Evolutionary conservation across 148 eudicot genomes (phyloP), one percentile per base, ranked within the genome.

Genomic region (Chenopodium formosanum): DNA sequence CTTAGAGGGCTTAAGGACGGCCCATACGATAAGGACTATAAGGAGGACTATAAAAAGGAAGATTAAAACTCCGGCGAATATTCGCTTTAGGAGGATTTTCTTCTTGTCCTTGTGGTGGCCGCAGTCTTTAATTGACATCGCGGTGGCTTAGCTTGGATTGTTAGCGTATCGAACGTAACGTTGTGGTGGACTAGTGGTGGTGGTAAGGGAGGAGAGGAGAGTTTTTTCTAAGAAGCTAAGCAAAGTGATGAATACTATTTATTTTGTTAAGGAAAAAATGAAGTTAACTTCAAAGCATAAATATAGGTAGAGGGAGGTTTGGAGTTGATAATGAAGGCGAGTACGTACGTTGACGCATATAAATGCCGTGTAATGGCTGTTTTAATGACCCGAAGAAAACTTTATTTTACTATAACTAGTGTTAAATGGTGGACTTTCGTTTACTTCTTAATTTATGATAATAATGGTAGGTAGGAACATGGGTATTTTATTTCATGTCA

Each of bases 1-100:
- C 46, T 90, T 91, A 1, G 79, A 78, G 70, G 96, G 98, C 63
- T 85, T 90, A 19, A 92, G 86, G 40, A 91, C 82, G 67, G 88
- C 88, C 94, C 94, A 92, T 16, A 81, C 25, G 46, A 94, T 78
- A 75, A 94, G 90, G 81, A 90, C 20, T 4, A 84, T 1, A 32
- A 94, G 70, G 79, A 88, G 84, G 64, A 86, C 2, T 25, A 90
- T 20, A 80, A 87, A 73, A 47, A 75, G 8, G 78, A 83, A 29
- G 85, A 81, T 68, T 27, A 87, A 88, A 0, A 87, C 25, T 60
- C 84, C 86, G 22, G 83, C 76, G 12, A 65, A 20, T 34, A 84
- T 70, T 12, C 83, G 82, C 40, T 79, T 75, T 29, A 83, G 48
- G 23, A 64, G 66, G 79, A 82, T 89, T 46, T 77, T 77, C 76